Evolutionary conservation across 805 yeast genomes (phyloP).

Genomic region (Candida sithepensis): DNA sequence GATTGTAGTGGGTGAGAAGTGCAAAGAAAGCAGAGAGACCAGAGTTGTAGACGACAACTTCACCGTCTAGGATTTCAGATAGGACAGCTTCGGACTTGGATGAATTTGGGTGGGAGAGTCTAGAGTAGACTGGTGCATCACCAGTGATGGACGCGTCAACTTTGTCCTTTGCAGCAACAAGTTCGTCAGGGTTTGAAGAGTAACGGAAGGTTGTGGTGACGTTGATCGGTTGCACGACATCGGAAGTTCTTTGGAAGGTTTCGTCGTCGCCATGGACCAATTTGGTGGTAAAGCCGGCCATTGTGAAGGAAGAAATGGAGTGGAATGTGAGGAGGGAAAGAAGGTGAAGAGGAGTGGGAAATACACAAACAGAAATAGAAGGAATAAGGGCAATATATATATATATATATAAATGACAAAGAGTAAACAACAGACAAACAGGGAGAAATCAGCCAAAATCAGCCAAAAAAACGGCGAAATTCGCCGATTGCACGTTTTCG

Average conservation of each 20-base stretch:
- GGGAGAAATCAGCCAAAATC: no score
- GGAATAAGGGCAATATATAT: background rate
- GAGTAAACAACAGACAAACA: no score
- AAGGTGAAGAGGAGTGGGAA: background rate
- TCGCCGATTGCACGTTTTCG: no score
- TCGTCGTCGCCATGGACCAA: slow-evolving; percentile 73
- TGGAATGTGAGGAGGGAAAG: background rate
- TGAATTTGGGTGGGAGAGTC: slow-evolving; percentile 72
- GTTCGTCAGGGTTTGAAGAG: slow-evolving; percentile 51
- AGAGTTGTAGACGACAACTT: slow-evolving; percentile 67
- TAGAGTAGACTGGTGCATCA: slow-evolving; percentile 54
- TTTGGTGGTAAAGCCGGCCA: slow-evolving; percentile 50
- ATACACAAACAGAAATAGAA: no score
- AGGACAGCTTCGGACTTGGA: slow-evolving; percentile 64
- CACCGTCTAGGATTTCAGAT: slow-evolving; percentile 54
- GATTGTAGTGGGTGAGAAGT: slow-evolving; percentile 63
- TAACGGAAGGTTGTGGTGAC: slow-evolving; percentile 78
- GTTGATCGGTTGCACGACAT: slow-evolving; percentile 78
- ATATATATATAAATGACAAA: no score
- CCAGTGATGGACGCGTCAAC: slow-evolving; percentile 18
- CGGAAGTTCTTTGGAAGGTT: slow-evolving; percentile 47
- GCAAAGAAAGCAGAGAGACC: slow-evolving; percentile 84
- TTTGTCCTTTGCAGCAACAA: slow-evolving; percentile 42
- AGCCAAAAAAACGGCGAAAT: no score
- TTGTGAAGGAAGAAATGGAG: slow-evolving; percentile 13